Conservation (phyloP, 139 green algal genomes). For the Spirogloea muscicola region DNA sequence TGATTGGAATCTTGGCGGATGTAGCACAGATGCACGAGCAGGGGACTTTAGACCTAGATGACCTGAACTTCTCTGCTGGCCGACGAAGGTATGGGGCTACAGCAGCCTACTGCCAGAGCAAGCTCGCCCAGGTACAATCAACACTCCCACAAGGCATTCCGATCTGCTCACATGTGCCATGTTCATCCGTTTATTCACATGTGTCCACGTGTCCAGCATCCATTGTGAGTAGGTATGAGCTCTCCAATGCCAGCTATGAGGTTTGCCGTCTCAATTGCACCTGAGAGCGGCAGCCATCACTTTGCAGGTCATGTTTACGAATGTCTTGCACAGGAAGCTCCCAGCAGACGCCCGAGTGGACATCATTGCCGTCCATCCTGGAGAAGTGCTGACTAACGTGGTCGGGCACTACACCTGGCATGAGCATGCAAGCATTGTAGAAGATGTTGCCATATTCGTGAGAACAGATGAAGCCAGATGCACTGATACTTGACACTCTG, state of each 20-base stretch:
- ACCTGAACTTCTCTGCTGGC: conserved; percentile 27
- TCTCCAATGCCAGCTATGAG: too few relatives aligned
- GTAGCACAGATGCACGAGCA: conserved; percentile 41
- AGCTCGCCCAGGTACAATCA: conserved; percentile 28
- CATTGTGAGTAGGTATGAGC: too few relatives aligned
- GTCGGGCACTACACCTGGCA: not conserved
- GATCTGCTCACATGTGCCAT: not conserved
- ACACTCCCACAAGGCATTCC: not conserved
- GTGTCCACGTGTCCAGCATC: not conserved
- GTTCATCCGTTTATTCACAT: not conserved
- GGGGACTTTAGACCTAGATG: conserved; percentile 23
- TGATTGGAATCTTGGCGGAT: too few relatives aligned
- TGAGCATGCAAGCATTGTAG: not conserved
- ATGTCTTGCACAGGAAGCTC: conserved; percentile 25
- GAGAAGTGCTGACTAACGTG: conserved; percentile 43
- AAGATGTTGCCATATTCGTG: not conserved
- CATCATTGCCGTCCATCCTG: conserved; percentile 31
- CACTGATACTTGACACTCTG: not conserved
- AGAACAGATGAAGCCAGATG: too few relatives aligned
- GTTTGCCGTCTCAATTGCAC: too few relatives aligned
- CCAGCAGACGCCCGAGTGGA: conserved; percentile 1
- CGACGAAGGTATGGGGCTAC: conserved; percentile 1
- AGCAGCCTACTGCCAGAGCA: conserved; percentile 43
- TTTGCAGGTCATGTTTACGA: conserved; percentile 36
- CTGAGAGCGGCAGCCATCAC: too few relatives aligned